phyloP scores from a whole-genome alignment of 192 early-diverging fungal genomes.

The Umbelopsis ramanniana region DNA sequence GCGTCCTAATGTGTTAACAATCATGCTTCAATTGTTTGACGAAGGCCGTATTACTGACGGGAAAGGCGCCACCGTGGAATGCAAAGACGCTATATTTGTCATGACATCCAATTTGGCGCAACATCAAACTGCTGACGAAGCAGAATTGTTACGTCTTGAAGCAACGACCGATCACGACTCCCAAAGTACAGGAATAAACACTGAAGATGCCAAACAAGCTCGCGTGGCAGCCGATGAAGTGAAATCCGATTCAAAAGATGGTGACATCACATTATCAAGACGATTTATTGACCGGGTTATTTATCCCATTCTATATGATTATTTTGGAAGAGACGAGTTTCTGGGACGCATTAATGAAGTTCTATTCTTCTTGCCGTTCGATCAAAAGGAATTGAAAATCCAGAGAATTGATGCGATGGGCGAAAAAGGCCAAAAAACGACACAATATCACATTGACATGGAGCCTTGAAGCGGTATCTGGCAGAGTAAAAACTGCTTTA shows the following conservation, averaged over 20 bases:
- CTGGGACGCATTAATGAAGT: slow-evolving; percentile 53
- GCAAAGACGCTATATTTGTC: slow-evolving; percentile 52
- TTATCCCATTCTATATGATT: slow-evolving; percentile 49
- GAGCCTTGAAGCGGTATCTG: slow-evolving; percentile 26
- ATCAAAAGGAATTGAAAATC: slow-evolving; percentile 34
- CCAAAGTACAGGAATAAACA: slow-evolving; percentile 28
- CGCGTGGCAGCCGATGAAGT: neutral
- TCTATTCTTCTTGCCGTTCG: slow-evolving; percentile 49
- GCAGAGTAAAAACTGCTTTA: no score
- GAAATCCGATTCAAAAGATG: slow-evolving; percentile 27
- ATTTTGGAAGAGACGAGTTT: slow-evolving; percentile 50
- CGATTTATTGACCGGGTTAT: slow-evolving; percentile 46
- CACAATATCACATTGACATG: slow-evolving; percentile 48
- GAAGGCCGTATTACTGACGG: slow-evolving; percentile 52
- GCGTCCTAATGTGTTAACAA: slow-evolving; percentile 48
- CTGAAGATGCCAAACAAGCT: neutral
- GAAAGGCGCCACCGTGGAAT: slow-evolving; percentile 49
- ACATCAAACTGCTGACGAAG: slow-evolving; percentile 52
- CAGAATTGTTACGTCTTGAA: slow-evolving; percentile 44
- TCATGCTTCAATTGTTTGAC: slow-evolving; percentile 52
- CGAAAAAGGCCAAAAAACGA: slow-evolving; percentile 42
- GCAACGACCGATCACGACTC: slow-evolving; percentile 37
- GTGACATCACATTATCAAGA: slow-evolving; percentile 39
- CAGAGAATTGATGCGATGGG: slow-evolving; percentile 44
- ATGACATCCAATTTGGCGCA: slow-evolving; percentile 54